Evolutionary conservation across 768 basidiomycete species (phyloP).

Genomic region (Guyanaporus albipodus): DNA sequence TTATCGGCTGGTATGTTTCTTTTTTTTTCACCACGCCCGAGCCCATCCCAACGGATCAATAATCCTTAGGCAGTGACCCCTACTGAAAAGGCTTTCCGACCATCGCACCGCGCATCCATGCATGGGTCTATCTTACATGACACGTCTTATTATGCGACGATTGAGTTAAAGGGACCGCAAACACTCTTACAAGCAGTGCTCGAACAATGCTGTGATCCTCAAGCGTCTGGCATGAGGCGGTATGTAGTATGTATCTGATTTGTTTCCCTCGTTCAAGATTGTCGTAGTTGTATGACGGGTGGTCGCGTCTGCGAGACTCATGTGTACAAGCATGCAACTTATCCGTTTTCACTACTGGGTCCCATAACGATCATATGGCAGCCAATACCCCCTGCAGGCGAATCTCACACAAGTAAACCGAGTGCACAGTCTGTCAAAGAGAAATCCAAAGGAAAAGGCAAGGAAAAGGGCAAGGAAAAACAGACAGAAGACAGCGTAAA

Average conservation of each 20-base stretch:
- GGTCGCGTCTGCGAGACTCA: constrained; percentile 62
- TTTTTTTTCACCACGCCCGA: not conserved
- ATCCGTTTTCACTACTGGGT: constrained; percentile 68
- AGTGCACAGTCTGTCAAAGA: constrained; percentile 8
- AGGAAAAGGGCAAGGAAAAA: constrained; percentile 33
- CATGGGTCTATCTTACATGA: constrained; percentile 89
- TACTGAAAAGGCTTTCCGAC: constrained; percentile 88
- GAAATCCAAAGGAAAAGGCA: constrained; percentile 4
- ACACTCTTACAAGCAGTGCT: constrained; percentile 48
- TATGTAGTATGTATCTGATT: constrained; percentile 22
- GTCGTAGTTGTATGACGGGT: constrained; percentile 58
- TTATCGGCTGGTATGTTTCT: constrained; percentile 64
- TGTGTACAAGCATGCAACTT: constrained; percentile 57
- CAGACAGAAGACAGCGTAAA: constrained; percentile 20
- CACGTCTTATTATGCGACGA: constrained; percentile 74
- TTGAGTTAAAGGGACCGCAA: constrained; percentile 71
- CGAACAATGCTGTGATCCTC: constrained; percentile 59
- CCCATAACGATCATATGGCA: constrained; percentile 76
- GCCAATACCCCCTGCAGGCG: constrained; percentile 27
- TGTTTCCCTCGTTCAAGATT: not conserved
- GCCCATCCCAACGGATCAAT: not conserved
- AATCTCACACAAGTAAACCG: not conserved
- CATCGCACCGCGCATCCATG: constrained; percentile 84
- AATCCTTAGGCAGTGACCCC: constrained; percentile 66
- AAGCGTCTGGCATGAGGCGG: constrained; percentile 63